A percentile compares a stretch with the other conserved stretches of the same genome.
Evolutionary conservation across 2,329 filamentous ascomycete species (phyloP).

Genomic region (Stachybotrys echinatus): DNA sequence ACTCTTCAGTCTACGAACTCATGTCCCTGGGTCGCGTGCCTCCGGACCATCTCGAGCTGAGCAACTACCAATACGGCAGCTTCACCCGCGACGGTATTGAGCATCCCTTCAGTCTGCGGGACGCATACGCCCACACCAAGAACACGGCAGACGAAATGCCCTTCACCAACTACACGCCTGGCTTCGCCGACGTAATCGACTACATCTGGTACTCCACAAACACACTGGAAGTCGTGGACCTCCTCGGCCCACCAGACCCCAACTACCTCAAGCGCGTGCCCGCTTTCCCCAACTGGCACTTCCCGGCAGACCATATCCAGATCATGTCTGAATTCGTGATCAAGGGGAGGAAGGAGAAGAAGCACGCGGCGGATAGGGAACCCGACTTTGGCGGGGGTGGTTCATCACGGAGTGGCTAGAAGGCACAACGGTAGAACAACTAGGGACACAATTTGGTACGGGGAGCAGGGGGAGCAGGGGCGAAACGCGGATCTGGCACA

Average conservation of each 20-base stretch:
- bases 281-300: slow-evolving; percentile 91
- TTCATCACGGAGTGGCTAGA: slow-evolving; percentile 21
- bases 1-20: slow-evolving; percentile 88
- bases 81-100: slow-evolving; percentile 90
- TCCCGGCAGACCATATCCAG: slow-evolving; percentile 88
- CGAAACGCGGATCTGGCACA: background rate
- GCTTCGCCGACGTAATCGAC: slow-evolving; percentile 89
- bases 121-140: slow-evolving; percentile 77
- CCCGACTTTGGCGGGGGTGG: slow-evolving; percentile 50
- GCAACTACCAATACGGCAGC: slow-evolving; percentile 80
- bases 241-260: slow-evolving; percentile 82
- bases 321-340: slow-evolving; percentile 86
- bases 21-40: slow-evolving; percentile 74
- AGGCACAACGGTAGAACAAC: background rate
- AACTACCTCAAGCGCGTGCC: slow-evolving; percentile 82
- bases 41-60: slow-evolving; percentile 75
- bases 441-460: no score
- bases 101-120: slow-evolving; percentile 91
- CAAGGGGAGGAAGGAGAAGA: slow-evolving; percentile 81
- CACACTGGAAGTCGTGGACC: slow-evolving; percentile 73
- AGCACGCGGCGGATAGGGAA: slow-evolving; percentile 58
- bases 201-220: slow-evolving; percentile 98
- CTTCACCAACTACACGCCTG: slow-evolving; percentile 95
- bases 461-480: background rate
- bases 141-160: slow-evolving; percentile 78